Conservation (phyloP, 345 rosid genomes). For the Melaleuca quinquenervia region DNA sequence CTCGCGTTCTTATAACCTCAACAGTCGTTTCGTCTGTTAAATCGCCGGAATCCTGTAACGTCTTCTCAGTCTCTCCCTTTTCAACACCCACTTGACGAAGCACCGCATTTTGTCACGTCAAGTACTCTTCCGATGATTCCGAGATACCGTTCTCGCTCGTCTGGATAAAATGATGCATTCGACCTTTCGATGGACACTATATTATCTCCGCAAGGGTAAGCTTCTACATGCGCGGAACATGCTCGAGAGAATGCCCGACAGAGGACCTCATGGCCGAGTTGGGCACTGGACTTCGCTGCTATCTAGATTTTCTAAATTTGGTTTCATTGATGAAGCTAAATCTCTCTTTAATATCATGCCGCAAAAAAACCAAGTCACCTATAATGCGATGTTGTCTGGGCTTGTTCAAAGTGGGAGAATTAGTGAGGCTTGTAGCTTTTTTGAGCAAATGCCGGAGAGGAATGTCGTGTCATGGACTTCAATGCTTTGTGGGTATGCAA, state of each 20-base stretch:
- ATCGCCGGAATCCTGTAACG: neutral
- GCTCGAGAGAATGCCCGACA: constrained; percentile 36
- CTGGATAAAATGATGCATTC: neutral
- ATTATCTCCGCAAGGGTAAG: constrained; percentile 12
- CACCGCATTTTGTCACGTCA: neutral
- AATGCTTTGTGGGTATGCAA: constrained; percentile 35
- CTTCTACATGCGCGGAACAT: constrained; percentile 35
- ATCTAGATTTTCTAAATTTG: constrained; percentile 23
- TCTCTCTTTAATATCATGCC: constrained; percentile 47
- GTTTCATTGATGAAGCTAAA: constrained; percentile 44
- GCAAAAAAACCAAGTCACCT: constrained; percentile 35
- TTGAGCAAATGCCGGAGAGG: constrained; percentile 39
- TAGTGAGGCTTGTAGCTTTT: constrained; percentile 29
- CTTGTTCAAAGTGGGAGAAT: constrained; percentile 28
- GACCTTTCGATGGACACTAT: neutral
- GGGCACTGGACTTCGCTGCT: constrained; percentile 49
- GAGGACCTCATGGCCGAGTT: constrained; percentile 21
- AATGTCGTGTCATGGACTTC: constrained; percentile 61
- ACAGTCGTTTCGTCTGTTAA: neutral
- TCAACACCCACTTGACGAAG: neutral
- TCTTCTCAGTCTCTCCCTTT: neutral
- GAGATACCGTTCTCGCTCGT: constrained; percentile 1
- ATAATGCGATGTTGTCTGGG: constrained; percentile 56
- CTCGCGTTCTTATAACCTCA: neutral
- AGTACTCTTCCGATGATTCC: constrained; percentile 21